Evolutionary conservation across 192 early-diverging fungal genomes (phyloP), one percentile per base, ranked within the genome.

Genomic region (Gorgonomyces haynaldii): DNA sequence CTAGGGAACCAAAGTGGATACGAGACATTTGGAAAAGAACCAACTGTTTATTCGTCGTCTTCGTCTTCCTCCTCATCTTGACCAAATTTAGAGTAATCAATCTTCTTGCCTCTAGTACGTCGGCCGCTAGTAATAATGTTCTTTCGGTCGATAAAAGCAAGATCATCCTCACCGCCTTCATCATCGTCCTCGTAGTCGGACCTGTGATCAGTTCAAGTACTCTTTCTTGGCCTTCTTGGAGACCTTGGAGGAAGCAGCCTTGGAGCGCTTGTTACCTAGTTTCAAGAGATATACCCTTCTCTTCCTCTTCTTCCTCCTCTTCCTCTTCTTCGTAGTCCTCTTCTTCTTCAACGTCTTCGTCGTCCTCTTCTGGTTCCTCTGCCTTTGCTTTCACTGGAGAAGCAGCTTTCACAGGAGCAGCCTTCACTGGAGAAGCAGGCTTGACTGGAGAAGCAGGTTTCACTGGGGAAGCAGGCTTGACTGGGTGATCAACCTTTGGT

Each of bases 71-170:
- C 42, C 6, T 44, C 74, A 42, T 76, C 83, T 31, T 59, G 64
- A 39, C 81, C 74, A 57, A 85, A 83, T 56, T 81, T 65, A 12
- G 70, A 69, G 53, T 65, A 85, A 57, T 85, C 83, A 54, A 85
- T 76, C 62, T 74, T 81, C 42, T 70, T 72, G 10, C 83, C 83
- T 30, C 83, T 58, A 13, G 81, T 85, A 24, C 83, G 65, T 44
- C 83, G 67, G 17, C 78, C 72, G 17, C 59, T 57, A 26, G 54
- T 52, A 47, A 85, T 85, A 49, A 85, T 82, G 54, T 67, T 63
- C 19, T 63, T 67, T 24, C 57, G 70, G 44, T 85, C 80, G 29
- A 85, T 56, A 40, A 57, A 65, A 35, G 67, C 67, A 40, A 78
- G 42, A 27, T 83, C 79, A 26, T 71, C 75, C n/a, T 67, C 69